A percentile compares a stretch with the other conserved stretches of the same genome.
Evolutionary conservation across 768 basidiomycete species (phyloP).

Genomic region (Strobilomyces dryophilus): DNA sequence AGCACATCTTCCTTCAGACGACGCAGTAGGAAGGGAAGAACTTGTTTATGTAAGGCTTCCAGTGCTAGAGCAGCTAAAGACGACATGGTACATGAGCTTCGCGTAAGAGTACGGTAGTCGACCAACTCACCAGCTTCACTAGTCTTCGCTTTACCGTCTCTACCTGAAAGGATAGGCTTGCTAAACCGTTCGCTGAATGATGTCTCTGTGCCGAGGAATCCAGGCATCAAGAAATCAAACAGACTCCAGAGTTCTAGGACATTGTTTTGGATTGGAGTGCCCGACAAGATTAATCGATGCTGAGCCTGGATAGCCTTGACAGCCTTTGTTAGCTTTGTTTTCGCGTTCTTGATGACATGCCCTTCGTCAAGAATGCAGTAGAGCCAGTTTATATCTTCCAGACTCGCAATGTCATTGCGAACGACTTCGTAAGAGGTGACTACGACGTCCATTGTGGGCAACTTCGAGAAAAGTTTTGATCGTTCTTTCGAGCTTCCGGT

Average conservation of each 20-base stretch:
- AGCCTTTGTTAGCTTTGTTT: constrained; percentile 95
- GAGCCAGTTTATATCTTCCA: constrained; percentile 78
- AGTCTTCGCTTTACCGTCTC: constrained; percentile 93
- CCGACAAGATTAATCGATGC: constrained; percentile 91
- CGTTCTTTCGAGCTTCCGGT: constrained; percentile 86
- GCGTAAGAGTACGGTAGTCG: neutral
- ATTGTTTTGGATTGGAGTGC: constrained; percentile 99
- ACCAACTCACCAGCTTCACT: constrained; percentile 80
- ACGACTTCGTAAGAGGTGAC: constrained; percentile 98
- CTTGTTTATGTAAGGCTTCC: constrained; percentile 97
- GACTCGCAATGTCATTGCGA: constrained; percentile 81
- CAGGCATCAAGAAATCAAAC: constrained; percentile 99
- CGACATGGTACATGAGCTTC: neutral
- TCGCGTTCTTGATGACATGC: constrained; percentile 98
- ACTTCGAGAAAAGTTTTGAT: constrained; percentile 54
- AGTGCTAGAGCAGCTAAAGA: constrained; percentile 81
- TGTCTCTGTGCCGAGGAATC: constrained; percentile 93
- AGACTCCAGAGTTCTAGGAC: constrained; percentile 97
- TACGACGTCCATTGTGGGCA: constrained; percentile 80
- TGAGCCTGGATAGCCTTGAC: constrained; percentile 88
- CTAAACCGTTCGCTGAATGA: constrained; percentile 95
- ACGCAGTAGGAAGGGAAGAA: constrained; percentile 94
- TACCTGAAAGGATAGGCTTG: constrained; percentile 91
- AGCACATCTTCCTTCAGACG: constrained; percentile 97
- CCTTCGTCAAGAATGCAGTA: constrained; percentile 98